These are phyloP conservation scores for Ophiocordyceps robertsii DNA, from an alignment of 2,329 filamentous ascomycete species.

Conservation along the genomic window DNA sequence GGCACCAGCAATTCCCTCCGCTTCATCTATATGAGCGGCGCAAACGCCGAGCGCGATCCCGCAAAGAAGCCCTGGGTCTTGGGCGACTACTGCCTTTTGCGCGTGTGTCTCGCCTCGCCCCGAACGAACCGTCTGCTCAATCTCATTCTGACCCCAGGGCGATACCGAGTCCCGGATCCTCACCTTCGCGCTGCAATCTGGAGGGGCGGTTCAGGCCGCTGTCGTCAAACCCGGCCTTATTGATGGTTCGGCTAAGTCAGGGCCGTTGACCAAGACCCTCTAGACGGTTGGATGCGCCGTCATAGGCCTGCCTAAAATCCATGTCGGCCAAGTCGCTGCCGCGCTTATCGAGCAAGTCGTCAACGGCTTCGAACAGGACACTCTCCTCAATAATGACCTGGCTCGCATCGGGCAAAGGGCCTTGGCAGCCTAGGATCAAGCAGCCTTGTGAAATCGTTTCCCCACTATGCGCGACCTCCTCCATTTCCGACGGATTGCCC, in stretches of 20 bases:
- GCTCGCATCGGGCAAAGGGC: conserved; percentile 17
- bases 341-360: conserved; percentile 29
- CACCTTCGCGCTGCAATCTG: conserved; percentile 22
- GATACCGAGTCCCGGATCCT: conserved; percentile 30
- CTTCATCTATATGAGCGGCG: conserved; percentile 37
- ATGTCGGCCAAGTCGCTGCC: conserved; percentile 22
- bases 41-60: conserved; percentile 27
- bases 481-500: too few species aligned
- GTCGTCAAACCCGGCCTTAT: conserved; percentile 31
- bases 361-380: conserved; percentile 31
- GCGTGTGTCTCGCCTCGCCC: conserved; percentile 21
- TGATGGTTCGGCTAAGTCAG: conserved; percentile 1
- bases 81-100: conserved; percentile 28
- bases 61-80: conserved; percentile 24
- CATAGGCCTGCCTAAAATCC: conserved; percentile 19
- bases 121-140: background rate
- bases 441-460: background rate
- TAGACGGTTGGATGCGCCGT: conserved; percentile 1
- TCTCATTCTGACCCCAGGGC: conserved; percentile 21
- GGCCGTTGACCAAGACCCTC: background rate
- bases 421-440: background rate
- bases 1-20: conserved; percentile 20
- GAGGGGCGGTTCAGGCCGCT: conserved; percentile 21
- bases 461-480: too few species aligned
- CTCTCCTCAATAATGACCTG: conserved; percentile 28